These are phyloP conservation scores for Metarhizium guizhouense DNA, from an alignment of 2,329 filamentous ascomycete species.

Conservation along the genomic window DNA sequence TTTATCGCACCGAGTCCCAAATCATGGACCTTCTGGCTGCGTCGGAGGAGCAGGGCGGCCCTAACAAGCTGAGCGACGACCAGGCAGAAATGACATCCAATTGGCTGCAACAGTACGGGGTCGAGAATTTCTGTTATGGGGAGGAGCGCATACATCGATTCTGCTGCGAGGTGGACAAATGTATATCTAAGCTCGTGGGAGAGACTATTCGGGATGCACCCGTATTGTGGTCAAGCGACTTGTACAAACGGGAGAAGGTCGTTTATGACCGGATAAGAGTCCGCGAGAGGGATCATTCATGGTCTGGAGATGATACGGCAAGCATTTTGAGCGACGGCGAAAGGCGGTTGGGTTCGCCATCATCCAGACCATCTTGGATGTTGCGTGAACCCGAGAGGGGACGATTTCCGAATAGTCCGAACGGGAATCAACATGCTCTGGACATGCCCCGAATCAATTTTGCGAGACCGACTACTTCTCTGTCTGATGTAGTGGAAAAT, in stretches of 20 bases:
- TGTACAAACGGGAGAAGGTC: conserved; percentile 71
- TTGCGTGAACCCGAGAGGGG: conserved; percentile 46
- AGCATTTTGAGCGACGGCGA: conserved; percentile 49
- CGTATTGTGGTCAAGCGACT: conserved; percentile 83
- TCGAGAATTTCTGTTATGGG: conserved; percentile 90
- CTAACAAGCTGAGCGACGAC: conserved; percentile 93
- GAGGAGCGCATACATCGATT: conserved; percentile 94
- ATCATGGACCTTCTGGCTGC: conserved; percentile 83
- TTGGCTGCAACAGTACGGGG: conserved; percentile 73
- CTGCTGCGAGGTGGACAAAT: conserved; percentile 80
- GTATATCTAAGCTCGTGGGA: conserved; percentile 75
- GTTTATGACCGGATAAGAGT: conserved; percentile 40
- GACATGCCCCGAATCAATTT: conserved; percentile 58
- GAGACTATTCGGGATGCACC: conserved; percentile 78
- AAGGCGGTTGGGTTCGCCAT: conserved; percentile 33
- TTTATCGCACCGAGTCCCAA: conserved; percentile 75
- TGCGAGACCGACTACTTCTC: conserved; percentile 45
- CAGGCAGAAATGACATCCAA: conserved; percentile 76
- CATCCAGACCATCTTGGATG: conserved; percentile 41
- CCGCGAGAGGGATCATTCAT: conserved; percentile 38
- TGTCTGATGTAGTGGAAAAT: conserved; percentile 59
- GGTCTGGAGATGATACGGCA: conserved; percentile 38
- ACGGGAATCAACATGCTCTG: conserved; percentile 60
- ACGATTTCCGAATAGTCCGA: conserved; percentile 37
- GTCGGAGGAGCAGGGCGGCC: conserved; percentile 72